Evolutionary conservation across 2,329 filamentous ascomycete species (phyloP).

Genomic region (Trichoderma semiorbis): DNA sequence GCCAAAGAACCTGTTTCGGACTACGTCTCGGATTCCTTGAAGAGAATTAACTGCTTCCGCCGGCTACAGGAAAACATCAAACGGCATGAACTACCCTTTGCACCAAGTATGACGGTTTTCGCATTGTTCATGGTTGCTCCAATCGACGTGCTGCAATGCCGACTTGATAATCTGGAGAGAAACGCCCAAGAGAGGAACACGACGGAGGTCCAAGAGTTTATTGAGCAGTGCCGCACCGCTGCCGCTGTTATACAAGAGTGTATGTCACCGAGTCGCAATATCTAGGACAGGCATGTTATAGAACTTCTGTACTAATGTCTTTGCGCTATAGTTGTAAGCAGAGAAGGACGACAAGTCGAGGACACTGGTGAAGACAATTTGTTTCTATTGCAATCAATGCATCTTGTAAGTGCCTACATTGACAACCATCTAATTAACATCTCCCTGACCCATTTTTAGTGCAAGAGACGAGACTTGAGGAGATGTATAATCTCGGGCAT

Average conservation of each 20-base stretch:
- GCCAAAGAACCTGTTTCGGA: neutral
- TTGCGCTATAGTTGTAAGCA: neutral
- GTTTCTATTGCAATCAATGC: neutral
- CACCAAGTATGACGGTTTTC: neutral
- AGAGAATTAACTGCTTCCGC: neutral
- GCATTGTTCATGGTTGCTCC: neutral
- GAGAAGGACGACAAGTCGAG: neutral
- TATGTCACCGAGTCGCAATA: neutral
- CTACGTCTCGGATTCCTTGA: fast-evolving
- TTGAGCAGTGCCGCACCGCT: neutral
- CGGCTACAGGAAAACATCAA: neutral
- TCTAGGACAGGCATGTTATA: neutral
- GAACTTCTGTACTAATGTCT: neutral
- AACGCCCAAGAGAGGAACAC: neutral
- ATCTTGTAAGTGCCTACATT: neutral
- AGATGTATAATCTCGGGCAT: neutral
- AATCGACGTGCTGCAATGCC: neutral
- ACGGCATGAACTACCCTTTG: neutral
- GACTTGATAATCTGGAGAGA: neutral
- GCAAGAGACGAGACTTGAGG: neutral
- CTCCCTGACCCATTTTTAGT: neutral
- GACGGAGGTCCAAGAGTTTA: neutral
- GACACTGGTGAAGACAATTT: neutral
- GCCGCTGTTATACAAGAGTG: neutral
- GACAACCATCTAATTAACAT: fast-evolving